Evolutionary conservation across 2,329 filamentous ascomycete genomes (phyloP).

Genomic region (Amauroascus niger): DNA sequence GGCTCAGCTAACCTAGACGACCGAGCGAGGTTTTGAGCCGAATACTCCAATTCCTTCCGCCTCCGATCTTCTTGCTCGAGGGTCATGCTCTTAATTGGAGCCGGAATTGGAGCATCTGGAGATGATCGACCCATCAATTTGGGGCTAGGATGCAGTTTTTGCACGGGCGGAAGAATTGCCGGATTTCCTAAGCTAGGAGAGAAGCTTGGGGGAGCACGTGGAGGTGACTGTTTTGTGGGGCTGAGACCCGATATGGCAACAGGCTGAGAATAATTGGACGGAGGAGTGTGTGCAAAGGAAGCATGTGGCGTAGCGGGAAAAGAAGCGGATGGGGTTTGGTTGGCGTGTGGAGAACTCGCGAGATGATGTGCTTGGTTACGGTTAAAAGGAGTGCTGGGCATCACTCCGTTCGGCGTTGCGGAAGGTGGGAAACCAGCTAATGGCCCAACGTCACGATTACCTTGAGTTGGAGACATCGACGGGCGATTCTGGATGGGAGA

Average conservation of each 20-base stretch:
- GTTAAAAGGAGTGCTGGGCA: constrained; percentile 25
- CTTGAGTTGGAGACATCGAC: constrained; percentile 42
- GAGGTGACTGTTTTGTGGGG: constrained; percentile 38
- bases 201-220: constrained; percentile 15
- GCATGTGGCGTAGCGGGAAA: constrained; percentile 29
- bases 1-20: background rate
- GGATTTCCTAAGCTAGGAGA: constrained; percentile 16
- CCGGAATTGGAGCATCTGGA: constrained; percentile 34
- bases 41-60: constrained; percentile 28
- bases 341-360: constrained; percentile 17
- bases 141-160: constrained; percentile 35
- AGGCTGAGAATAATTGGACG: constrained; percentile 25
- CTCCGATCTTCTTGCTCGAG: constrained; percentile 36
- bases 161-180: constrained; percentile 34
- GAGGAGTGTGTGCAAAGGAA: constrained; percentile 22
- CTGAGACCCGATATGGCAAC: constrained; percentile 37
- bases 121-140: constrained; percentile 38
- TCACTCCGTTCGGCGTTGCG: constrained; percentile 23
- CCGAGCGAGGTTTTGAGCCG: background rate
- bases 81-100: constrained; percentile 37
- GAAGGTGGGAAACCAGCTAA: constrained; percentile 36
- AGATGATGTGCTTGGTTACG: constrained; percentile 6
- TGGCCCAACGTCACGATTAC: constrained; percentile 41
- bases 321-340: constrained; percentile 27
- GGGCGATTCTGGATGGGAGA: constrained; percentile 39